Evolutionary conservation across 306 rosid genomes (phyloP).

Genomic region (Trifolium dubium): DNA sequence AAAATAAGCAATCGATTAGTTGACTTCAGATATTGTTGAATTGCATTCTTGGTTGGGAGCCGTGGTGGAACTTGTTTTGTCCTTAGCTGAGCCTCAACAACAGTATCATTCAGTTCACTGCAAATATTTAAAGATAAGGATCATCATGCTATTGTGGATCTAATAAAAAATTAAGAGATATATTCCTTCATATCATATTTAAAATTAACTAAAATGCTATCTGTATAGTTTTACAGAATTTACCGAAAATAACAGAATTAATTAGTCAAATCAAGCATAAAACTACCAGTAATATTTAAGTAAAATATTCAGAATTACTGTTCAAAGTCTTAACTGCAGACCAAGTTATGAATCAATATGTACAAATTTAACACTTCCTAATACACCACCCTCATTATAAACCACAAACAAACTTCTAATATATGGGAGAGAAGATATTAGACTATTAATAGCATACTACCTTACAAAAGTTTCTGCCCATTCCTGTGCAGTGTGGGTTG

Average conservation of each 20-base stretch:
- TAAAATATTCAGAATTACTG: background rate
- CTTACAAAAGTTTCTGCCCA: conserved; percentile 99
- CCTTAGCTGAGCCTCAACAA: conserved; percentile 62
- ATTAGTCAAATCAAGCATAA: conserved; percentile 31
- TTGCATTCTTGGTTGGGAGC: conserved; percentile 63
- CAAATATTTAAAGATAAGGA: conserved; percentile 40
- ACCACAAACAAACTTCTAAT: conserved; percentile 4
- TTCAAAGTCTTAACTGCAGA: conserved; percentile 14
- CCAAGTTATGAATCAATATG: background rate
- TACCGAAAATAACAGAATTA: background rate
- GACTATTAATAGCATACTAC: conserved; percentile 59
- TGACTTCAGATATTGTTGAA: conserved; percentile 62
- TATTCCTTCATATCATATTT: conserved; percentile 17
- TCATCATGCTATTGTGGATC: conserved; percentile 32
- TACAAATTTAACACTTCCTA: conserved; percentile 26
- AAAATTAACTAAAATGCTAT: conserved; percentile 4
- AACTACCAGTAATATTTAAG: background rate
- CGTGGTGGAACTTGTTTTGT: conserved; percentile 62
- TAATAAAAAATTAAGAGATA: conserved; percentile 19
- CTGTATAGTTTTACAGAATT: conserved; percentile 1
- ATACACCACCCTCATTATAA: conserved; percentile 1
- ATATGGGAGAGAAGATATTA: background rate
- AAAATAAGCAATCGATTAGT: conserved; percentile 81
- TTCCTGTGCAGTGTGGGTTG: conserved; percentile 91
- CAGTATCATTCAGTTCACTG: conserved; percentile 94